Evolutionary conservation across 495 filamentous ascomycete genomes (phyloP), one percentile per base, ranked within the genome.

Genomic region (Neurospora sp.): DNA sequence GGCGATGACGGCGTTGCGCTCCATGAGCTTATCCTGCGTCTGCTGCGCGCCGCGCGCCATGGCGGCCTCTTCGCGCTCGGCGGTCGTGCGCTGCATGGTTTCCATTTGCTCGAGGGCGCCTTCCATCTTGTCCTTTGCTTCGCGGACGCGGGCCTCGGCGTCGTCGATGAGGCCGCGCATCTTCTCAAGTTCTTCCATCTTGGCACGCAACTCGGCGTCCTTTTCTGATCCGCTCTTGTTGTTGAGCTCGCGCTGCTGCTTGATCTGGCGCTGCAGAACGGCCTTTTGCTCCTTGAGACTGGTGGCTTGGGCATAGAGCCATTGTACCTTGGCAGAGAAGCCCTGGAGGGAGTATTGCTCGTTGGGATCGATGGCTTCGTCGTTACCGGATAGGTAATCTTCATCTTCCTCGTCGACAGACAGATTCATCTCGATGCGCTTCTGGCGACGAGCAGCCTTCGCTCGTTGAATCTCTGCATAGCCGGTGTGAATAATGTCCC

Each of bases 231-330:
- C 88, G 70, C 84, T 86, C 75, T 84, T 85, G 86, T 85, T 92
- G 79, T 94, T 96, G 70, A 97, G 87, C 77, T 96, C 93, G 48
- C 93, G 90, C 81, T 98, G 94, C 79, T 97, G 93, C 82, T 96
- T 93, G 76, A 97, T 93, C 76, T 98, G 94, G 4, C 93, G 90
- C 74, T 92, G 90, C 31, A 97, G 82, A 20, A 94, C 94, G 69
- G 87, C 87, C 80, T 97, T 94, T 75, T 97, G 93, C 74, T 97
- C 93, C 44, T 91, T 87, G 31, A 97, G 82, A n/a, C 85, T 82
- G 9, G 87, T 87, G 16, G 88, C 86, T 72, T 88, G 88, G 37
- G 82, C 84, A 76, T 92, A 92, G 8, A 98, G 83, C 77, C 88
- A 89, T 78, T 93, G 92, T 2, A 99, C 88, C 79, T 92, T 96